Evolutionary conservation across 208 protist genomes (phyloP).

Genomic region (Porcisia hertigi): DNA sequence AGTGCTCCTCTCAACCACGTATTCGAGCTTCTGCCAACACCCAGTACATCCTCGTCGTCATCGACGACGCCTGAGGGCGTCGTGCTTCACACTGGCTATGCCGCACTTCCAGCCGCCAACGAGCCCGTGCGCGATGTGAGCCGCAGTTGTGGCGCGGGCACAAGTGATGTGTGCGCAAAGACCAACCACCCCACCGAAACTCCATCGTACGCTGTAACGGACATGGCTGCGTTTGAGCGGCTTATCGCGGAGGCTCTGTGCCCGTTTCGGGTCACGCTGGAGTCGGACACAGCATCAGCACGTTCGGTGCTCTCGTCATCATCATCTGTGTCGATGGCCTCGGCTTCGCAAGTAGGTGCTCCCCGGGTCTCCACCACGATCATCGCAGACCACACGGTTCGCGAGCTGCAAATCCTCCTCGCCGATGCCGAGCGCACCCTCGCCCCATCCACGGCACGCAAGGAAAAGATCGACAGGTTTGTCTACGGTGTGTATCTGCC

Average conservation of each 20-base stretch:
- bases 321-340: neutral
- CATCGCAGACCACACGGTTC: conserved; percentile 28
- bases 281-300: neutral
- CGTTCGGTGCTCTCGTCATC: neutral
- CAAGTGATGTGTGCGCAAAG: neutral
- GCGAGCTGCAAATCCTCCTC: conserved; percentile 36
- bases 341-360: neutral
- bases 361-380: conserved; percentile 4
- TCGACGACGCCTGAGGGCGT: neutral
- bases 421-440: conserved; percentile 31
- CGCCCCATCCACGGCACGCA: conserved; percentile 11
- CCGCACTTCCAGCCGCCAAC: neutral
- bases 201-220: conserved; percentile 25
- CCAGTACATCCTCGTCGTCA: neutral
- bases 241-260: conserved; percentile 26
- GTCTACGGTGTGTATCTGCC: conserved; percentile 45
- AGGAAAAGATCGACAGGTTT: conserved; percentile 43
- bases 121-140: neutral
- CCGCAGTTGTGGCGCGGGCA: neutral
- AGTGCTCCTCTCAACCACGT: conserved; percentile 9
- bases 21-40: neutral
- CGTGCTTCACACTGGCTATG: conserved; percentile 20
- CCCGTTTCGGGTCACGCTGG: conserved; percentile 5
- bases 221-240: conserved; percentile 26
- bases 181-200: neutral